Base-by-base conservation (phyloP, 108 stramenopile genomes). In the Cyclotella atomus region DNA sequence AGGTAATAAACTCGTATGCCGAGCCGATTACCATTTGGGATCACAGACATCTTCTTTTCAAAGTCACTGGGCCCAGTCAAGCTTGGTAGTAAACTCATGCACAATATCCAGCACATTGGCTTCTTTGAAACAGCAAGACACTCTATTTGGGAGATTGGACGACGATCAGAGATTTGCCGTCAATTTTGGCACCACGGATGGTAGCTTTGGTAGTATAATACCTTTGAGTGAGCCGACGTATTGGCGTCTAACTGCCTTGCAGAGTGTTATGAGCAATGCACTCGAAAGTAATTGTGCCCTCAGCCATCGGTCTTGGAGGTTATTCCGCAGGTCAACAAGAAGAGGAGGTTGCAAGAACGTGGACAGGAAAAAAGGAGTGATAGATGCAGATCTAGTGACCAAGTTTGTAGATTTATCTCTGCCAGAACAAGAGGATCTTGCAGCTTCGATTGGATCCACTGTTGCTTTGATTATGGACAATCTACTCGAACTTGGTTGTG, bases 371-470 rank as follows among this genome's bases (percentile, higher is more conserved):
- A 96, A 96, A 79, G 93, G 94, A 5, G 93, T 96, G 28, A 93
- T 96, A 66, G 96, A 98, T 84, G 96, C 95, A 15, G 92, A 90
- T 63, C 71, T 97, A 55, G 83, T 98, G 35, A 84, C 88, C 70
- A 79, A 87, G 49, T 97, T 87, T 66, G 84, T 83, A 2, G 91
- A 95, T 69, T 83, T 98, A 20, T 57, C 91, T 5, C 60, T 87
- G n/a, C 68, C 72, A 6, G 87, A 91, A 25, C 97, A 98, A 87
- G 94, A 95, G 75, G 97, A 97, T 64, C 81, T 98, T 29, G 95
- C 96, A 9, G 90, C 94, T 71, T 93, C 96, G 17, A 97, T 98
- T 50, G 97, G 97, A 9, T 95, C 95, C 10, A 97, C 95, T 27
- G 95, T 96, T 19, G 95, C 93, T 53, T 65, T 93, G 33, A 89